phyloP scores from a whole-genome alignment of 768 basidiomycete species.

The Russula brevipes region DNA sequence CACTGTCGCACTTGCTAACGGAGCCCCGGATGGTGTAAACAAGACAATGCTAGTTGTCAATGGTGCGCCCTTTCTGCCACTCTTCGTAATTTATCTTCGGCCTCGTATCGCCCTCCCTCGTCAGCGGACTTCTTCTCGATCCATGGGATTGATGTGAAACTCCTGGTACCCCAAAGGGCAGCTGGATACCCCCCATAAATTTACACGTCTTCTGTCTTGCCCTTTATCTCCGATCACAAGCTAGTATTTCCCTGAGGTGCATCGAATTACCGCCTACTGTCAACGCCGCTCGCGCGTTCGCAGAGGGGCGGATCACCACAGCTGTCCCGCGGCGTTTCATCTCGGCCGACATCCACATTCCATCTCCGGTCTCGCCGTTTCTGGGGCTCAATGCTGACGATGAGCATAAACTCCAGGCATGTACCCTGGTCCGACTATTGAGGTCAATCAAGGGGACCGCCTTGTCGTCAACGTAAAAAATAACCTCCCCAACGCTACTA shows the following conservation, averaged over 20 bases:
- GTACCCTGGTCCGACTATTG: constrained; percentile 38
- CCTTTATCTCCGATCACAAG: neutral
- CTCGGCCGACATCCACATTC: neutral
- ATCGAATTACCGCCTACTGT: neutral
- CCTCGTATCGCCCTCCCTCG: neutral
- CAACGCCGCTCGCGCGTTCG: neutral
- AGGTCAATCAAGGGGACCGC: constrained; percentile 36
- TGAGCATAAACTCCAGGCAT: constrained; percentile 24
- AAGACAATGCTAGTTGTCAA: constrained; percentile 46
- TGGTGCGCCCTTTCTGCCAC: constrained; percentile 28
- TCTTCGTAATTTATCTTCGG: neutral
- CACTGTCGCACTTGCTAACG: constrained; percentile 36
- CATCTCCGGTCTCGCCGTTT: neutral
- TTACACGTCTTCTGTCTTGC: neutral
- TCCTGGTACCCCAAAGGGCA: neutral
- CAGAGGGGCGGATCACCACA: neutral
- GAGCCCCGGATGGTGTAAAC: constrained; percentile 40
- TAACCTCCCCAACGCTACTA: constrained; percentile 32
- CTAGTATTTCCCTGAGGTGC: neutral
- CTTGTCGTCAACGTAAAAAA: constrained; percentile 37
- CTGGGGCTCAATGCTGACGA: neutral
- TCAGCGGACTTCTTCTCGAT: too few relatives aligned
- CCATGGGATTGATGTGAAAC: neutral
- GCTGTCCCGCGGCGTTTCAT: neutral
- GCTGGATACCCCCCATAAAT: neutral